These are phyloP conservation scores for Fusarium gaditjirri DNA, from an alignment of 2,329 filamentous ascomycete species.

Conservation along the genomic window DNA sequence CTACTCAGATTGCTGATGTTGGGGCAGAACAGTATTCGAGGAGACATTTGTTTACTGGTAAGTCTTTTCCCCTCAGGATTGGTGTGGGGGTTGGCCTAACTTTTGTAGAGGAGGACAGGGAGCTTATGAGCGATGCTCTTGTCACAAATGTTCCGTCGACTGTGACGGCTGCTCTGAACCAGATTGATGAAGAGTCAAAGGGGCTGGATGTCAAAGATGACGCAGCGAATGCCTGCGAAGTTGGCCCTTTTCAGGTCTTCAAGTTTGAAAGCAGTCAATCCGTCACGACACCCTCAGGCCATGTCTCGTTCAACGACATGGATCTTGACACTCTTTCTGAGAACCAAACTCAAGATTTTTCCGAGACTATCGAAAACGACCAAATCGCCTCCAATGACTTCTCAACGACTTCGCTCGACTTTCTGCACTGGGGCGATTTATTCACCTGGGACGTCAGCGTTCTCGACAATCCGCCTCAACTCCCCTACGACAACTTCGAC, in stretches of 20 bases:
- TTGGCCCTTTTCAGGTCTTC: constrained; percentile 35
- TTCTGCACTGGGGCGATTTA: constrained; percentile 36
- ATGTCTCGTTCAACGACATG: constrained; percentile 19
- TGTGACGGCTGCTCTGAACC: constrained; percentile 25
- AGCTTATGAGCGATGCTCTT: constrained; percentile 32
- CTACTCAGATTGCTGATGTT: constrained; percentile 14
- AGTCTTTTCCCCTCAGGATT: too few species aligned
- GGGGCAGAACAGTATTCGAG: constrained; percentile 30
- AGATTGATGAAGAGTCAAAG: constrained; percentile 37
- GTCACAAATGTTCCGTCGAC: constrained; percentile 20
- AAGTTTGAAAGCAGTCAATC: constrained; percentile 22
- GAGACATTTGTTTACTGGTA: constrained; percentile 35
- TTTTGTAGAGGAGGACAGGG: constrained; percentile 18
- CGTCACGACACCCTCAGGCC: constrained; percentile 5
- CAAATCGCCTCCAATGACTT: background rate
- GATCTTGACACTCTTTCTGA: constrained; percentile 20
- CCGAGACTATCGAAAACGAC: background rate
- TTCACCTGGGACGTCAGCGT: constrained; percentile 39
- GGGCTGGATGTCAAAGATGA: constrained; percentile 2
- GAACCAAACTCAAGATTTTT: background rate
- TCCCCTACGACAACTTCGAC: constrained; percentile 9
- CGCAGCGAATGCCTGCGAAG: background rate
- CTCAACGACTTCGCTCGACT: constrained; percentile 8
- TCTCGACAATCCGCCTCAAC: constrained; percentile 29
- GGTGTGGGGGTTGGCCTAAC: too few species aligned